Conservation (phyloP, 2,329 filamentous ascomycete genomes). For the Domatiomyces catenatus region DNA sequence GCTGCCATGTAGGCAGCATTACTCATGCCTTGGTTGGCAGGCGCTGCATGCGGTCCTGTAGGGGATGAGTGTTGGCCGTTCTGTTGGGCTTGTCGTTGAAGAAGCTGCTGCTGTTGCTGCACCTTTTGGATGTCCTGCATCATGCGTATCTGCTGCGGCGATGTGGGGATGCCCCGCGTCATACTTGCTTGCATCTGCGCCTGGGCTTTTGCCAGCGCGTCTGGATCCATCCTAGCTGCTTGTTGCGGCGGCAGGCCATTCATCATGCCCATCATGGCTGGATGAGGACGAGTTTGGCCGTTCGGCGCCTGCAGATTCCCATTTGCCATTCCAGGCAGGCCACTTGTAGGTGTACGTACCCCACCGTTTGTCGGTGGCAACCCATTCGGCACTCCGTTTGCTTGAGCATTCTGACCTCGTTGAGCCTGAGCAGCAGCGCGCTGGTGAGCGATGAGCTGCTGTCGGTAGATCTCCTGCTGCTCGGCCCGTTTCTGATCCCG, state of each 20-base stretch:
- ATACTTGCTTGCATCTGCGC: conserved; percentile 51
- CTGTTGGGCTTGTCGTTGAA: conserved; percentile 24
- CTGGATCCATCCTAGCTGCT: background rate
- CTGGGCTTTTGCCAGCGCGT: conserved; percentile 41
- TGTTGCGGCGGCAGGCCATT: conserved; percentile 39
- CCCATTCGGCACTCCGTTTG: conserved; percentile 33
- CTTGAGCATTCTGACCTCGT: conserved; percentile 28
- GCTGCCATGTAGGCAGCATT: conserved; percentile 31
- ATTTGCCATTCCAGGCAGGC: conserved; percentile 22
- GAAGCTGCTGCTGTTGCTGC: conserved; percentile 26
- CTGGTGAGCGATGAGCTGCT: conserved; percentile 45
- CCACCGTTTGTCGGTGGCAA: conserved; percentile 22
- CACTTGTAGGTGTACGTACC: conserved; percentile 11
- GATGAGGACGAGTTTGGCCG: conserved; percentile 26
- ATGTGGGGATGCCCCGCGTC: conserved; percentile 28
- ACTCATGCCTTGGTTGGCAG: conserved; percentile 25
- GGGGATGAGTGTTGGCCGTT: conserved; percentile 30
- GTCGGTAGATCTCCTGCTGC: conserved; percentile 43
- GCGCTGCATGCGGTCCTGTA: conserved; percentile 25
- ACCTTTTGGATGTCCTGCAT: conserved; percentile 33
- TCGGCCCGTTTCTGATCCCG: conserved; percentile 55
- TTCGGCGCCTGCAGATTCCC: conserved; percentile 20
- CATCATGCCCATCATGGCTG: conserved; percentile 28
- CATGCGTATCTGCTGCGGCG: conserved; percentile 33
- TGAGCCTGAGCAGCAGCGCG: conserved; percentile 34